Evolutionary conservation across 331 rosid genomes (phyloP).

Genomic region (Cydonia oblonga): DNA sequence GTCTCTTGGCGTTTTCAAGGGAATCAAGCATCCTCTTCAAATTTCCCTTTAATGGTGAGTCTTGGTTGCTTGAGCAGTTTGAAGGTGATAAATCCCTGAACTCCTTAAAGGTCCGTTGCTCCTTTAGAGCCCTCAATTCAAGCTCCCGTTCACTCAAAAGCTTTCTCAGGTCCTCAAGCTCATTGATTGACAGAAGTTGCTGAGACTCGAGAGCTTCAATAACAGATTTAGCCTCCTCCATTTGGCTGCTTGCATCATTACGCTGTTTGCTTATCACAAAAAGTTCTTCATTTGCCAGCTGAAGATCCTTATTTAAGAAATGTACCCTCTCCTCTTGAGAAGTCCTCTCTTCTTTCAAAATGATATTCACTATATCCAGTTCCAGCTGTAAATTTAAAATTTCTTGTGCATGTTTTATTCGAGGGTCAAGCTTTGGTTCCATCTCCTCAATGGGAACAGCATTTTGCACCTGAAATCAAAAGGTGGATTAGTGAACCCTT

Average conservation of each 20-base stretch:
- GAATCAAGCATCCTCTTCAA: conserved; percentile 77
- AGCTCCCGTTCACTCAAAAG: conserved; percentile 48
- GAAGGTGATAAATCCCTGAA: conserved; percentile 28
- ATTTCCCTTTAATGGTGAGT: conserved; percentile 42
- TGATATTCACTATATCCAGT: conserved; percentile 64
- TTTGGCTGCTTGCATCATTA: conserved; percentile 38
- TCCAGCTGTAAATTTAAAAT: conserved; percentile 66
- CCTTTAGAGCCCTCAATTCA: conserved; percentile 56
- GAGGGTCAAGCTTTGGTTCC: conserved; percentile 22
- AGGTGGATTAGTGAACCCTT: conserved; percentile 22
- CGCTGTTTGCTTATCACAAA: conserved; percentile 30
- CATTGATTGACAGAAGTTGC: conserved; percentile 60
- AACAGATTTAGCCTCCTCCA: conserved; percentile 54
- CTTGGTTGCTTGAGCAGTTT: conserved; percentile 22
- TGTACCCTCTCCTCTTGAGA: conserved; percentile 41
- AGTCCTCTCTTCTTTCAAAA: conserved; percentile 64
- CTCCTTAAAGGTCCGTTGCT: conserved; percentile 37
- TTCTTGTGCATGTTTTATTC: conserved; percentile 56
- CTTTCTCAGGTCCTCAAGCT: conserved; percentile 62
- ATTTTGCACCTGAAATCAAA: conserved; percentile 21
- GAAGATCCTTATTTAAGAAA: conserved; percentile 43
- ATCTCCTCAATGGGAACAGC: conserved; percentile 17
- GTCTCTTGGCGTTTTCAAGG: conserved; percentile 79
- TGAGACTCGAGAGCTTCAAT: conserved; percentile 78
- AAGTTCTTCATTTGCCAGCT: conserved; percentile 32